Percentiles rank a stretch among this genome's conserved stretches.
Evolutionary conservation across 768 basidiomycete genomes (phyloP).

Genomic region (Paxillus involutus): DNA sequence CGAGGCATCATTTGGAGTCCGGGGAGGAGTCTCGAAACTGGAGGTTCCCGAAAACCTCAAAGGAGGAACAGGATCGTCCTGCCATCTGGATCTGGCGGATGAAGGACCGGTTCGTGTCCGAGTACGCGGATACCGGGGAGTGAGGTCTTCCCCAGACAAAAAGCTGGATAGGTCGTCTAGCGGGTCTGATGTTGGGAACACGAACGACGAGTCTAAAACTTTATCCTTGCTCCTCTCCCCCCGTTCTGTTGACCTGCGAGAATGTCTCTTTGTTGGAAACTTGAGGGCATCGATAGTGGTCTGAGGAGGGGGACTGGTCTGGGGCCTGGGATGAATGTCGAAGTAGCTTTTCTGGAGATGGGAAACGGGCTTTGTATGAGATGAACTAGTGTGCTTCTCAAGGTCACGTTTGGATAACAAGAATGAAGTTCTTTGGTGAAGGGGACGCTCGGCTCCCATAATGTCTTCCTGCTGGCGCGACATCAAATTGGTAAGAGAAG

Average conservation of each 20-base stretch:
- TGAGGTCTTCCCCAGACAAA: slow-evolving; percentile 26
- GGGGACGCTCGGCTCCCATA: slow-evolving; percentile 34
- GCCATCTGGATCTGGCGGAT: slow-evolving; percentile 38
- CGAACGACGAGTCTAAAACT: slow-evolving; percentile 24
- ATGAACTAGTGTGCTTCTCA: slow-evolving; percentile 27
- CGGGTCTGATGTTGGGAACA: slow-evolving; percentile 28
- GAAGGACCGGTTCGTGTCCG: slow-evolving; percentile 64
- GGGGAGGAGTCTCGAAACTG: slow-evolving; percentile 72
- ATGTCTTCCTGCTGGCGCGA: slow-evolving; percentile 10
- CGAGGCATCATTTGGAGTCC: slow-evolving; percentile 58
- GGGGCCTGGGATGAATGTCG: slow-evolving; percentile 45
- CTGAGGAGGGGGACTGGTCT: slow-evolving; percentile 36
- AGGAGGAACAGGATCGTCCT: slow-evolving; percentile 47
- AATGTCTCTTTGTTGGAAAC: slow-evolving; percentile 21
- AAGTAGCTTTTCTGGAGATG: slow-evolving; percentile 39
- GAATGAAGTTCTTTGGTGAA: slow-evolving; percentile 57
- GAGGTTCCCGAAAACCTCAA: slow-evolving; percentile 69
- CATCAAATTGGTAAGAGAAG: slow-evolving; percentile 14
- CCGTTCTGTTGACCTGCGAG: slow-evolving; percentile 25
- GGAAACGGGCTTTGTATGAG: slow-evolving; percentile 14
- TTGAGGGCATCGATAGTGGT: slow-evolving; percentile 11
- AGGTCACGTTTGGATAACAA: slow-evolving; percentile 55
- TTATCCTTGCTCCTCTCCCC: slow-evolving; percentile 26
- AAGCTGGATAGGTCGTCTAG: slow-evolving; percentile 25
- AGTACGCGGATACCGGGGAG: slow-evolving; percentile 43